phyloP scores from a whole-genome alignment of 805 yeast species.

The Wickerhamiella qilinensis region DNA sequence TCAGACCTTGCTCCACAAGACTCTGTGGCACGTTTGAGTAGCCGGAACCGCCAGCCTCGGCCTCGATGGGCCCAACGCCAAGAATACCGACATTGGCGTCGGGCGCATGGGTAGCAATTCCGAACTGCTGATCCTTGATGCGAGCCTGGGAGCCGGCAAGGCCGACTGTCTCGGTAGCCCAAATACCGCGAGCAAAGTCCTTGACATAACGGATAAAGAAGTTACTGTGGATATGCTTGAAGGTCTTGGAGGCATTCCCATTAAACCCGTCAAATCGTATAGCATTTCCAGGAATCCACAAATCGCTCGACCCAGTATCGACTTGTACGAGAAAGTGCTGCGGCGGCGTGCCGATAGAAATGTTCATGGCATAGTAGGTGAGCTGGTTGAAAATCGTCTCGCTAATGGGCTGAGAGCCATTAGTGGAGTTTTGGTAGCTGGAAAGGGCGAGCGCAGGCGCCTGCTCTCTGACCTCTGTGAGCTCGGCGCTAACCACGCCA shows the following conservation, averaged over 20 bases:
- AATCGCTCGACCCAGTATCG: slow-evolving; percentile 53
- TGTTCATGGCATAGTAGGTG: slow-evolving; percentile 20
- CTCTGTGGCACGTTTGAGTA: slow-evolving; percentile 50
- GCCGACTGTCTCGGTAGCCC: slow-evolving; percentile 47
- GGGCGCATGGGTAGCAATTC: slow-evolving; percentile 52
- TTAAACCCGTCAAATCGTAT: slow-evolving; percentile 15
- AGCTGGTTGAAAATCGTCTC: slow-evolving; percentile 16
- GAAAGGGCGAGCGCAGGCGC: no score
- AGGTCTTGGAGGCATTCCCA: slow-evolving; percentile 8
- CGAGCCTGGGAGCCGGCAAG: slow-evolving; percentile 27
- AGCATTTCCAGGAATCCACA: slow-evolving; percentile 15
- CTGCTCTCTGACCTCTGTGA: no score
- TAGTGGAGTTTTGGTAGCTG: no score
- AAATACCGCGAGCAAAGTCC: slow-evolving; percentile 34
- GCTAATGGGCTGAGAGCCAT: no score
- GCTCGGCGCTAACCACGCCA: no score
- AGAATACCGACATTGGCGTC: slow-evolving; percentile 38
- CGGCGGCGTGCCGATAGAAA: slow-evolving; percentile 34
- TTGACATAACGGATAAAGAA: slow-evolving; percentile 26
- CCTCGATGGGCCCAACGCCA: slow-evolving; percentile 17
- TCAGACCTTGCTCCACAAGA: slow-evolving; percentile 41
- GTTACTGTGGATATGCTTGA: slow-evolving; percentile 7
- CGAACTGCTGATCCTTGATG: slow-evolving; percentile 45
- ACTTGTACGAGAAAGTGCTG: slow-evolving; percentile 40
- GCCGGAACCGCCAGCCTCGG: slow-evolving; percentile 7